These are phyloP conservation scores for Sorghum bicolor DNA, from an alignment of 176 grass and related monocot genomes.

Conservation along the genomic window DNA sequence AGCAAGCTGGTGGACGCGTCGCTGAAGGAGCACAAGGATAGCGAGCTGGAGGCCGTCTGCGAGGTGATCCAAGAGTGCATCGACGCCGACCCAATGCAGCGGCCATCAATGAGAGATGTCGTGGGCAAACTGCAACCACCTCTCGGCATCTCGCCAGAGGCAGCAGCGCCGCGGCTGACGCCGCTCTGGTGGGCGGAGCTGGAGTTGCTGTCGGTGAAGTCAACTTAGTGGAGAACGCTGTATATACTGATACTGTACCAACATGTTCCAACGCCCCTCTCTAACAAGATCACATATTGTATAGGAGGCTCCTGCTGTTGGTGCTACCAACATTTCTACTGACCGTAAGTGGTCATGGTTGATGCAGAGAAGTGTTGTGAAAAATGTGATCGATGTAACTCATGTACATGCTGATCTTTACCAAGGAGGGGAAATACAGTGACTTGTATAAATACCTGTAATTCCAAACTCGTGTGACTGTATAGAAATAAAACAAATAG, in stretches of 20 bases:
- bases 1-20: constrained; percentile 53
- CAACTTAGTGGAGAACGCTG: constrained; percentile 46
- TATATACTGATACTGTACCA: constrained; percentile 22
- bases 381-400: constrained; percentile 7
- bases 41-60: constrained; percentile 62
- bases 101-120: constrained; percentile 64
- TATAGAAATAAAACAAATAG: constrained; percentile 8
- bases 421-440: constrained; percentile 18
- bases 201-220: constrained; percentile 80
- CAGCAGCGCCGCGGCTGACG: constrained; percentile 65
- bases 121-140: constrained; percentile 41
- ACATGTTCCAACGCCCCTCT: constrained; percentile 8
- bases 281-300: neutral
- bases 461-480: neutral
- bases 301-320: constrained; percentile 5
- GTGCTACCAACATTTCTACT: constrained; percentile 2
- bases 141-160: constrained; percentile 68
- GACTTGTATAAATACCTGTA: neutral
- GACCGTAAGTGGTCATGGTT: neutral
- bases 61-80: constrained; percentile 71
- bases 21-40: constrained; percentile 43
- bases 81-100: constrained; percentile 37
- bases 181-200: constrained; percentile 99
- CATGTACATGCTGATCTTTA: constrained; percentile 27
- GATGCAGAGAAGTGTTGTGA: neutral